Evolutionary conservation across 2,329 filamentous ascomycete species (phyloP), one percentile per base, ranked within the genome.

Genomic region (Penicillium sp.): DNA sequence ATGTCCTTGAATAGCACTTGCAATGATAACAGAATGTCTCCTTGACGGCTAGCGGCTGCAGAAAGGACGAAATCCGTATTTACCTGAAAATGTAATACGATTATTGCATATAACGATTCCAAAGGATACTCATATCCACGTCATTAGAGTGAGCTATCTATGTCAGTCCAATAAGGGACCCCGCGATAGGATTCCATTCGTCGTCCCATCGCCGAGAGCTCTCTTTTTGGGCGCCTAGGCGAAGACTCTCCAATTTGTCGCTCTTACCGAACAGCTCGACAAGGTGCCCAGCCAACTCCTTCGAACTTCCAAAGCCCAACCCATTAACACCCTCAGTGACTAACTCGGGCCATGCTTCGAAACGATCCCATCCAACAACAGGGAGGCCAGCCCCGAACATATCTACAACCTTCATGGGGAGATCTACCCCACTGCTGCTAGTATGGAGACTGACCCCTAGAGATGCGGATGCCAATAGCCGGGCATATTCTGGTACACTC

Each of bases 381-480:
- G 93, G 93, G 26, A 98, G 73, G 0, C 91, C 93, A 0, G 90
- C 86, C 2, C 93, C 93, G 66, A 98, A 97, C 90, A 98, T 96
- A 66, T 98, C 93, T 13, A 98, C 90, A 1, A 98, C 89, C 71
- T 98, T 98, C 93, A 98, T 98, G 0, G 93, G 93, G 19, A 98
- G 75, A 69, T 98, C 93, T 0, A 98, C 89, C 1, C 93, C 93
- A 2, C 88, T 95, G 57, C 87, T 94, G 13, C 89, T 96, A 57
- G 82, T 95, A 72, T 98, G 93, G 24, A 98, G 74, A 49, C 88
- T 95, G 22, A 98, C 81, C 9, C 93, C 93, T 0, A 98, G 75
- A 61, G 96, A 91, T 3, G 93, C 89, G 39, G 84, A 84, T 10
- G 85, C 87, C 28, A 98, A 81, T 4, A 98, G 77, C 1, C 75